Evolutionary conservation across 441 rosid genomes (phyloP).

Genomic region (Rhodomyrtus psidioides): DNA sequence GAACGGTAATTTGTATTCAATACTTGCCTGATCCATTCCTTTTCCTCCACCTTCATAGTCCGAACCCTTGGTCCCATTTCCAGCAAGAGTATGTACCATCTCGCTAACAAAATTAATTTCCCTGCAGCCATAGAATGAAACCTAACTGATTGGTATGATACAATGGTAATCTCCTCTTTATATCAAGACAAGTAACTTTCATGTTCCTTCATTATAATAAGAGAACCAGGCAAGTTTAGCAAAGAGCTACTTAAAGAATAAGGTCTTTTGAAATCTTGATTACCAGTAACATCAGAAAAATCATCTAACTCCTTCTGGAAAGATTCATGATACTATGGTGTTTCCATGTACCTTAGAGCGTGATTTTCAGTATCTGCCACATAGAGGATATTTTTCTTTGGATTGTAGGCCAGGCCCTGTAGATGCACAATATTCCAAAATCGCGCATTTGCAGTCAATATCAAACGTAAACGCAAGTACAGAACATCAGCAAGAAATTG

Average conservation of each 20-base stretch:
- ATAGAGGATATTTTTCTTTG: constrained; percentile 79
- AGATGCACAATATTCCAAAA: constrained; percentile 13
- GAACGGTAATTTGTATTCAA: not conserved
- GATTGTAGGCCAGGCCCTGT: constrained; percentile 89
- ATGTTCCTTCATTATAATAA: not conserved
- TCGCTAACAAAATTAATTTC: constrained; percentile 89
- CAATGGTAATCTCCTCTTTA: not conserved
- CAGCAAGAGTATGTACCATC: constrained; percentile 76
- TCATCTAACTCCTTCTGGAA: not conserved
- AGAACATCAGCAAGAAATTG: not conserved
- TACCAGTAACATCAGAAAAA: not conserved
- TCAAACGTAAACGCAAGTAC: not conserved
- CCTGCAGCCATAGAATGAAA: constrained; percentile 24
- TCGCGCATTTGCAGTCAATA: not conserved
- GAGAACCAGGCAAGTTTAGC: not conserved
- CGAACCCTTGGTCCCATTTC: constrained; percentile 93
- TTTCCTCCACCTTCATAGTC: constrained; percentile 79
- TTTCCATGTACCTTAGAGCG: constrained; percentile 63
- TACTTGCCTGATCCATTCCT: constrained; percentile 70
- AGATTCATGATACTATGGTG: not conserved
- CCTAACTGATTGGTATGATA: not conserved
- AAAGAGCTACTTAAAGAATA: not conserved
- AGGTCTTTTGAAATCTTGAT: not conserved
- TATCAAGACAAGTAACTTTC: not conserved
- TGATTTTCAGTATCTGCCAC: constrained; percentile 97